Base-by-base conservation (phyloP, 345 rosid species). In the Syzygium jambos region DNA sequence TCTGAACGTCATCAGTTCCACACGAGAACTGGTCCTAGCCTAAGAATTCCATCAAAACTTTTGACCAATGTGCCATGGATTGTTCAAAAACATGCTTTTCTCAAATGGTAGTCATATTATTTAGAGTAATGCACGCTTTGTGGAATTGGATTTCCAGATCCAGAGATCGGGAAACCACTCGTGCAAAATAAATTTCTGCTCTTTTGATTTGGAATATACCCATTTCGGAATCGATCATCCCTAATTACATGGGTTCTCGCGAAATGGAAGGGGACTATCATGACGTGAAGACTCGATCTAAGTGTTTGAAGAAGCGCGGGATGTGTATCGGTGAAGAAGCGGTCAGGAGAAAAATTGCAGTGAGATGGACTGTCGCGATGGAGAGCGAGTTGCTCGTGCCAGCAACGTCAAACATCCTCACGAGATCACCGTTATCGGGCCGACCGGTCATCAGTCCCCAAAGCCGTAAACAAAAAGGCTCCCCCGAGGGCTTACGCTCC, bases 1-100 rank as follows among this genome's bases (percentile, higher is more conserved):
- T 5, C 2, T 1, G 19, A 61, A 61, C 9, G 15, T 27, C 2
- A 0, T 57, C 7, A 1, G 3, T 57, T 5, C 3, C 25, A 25
- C 25, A n/a, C 30, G 27, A 59, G 27, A 59, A 11, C 29, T 5
- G 46, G 46, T 43, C 46, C 7, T 52, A 14, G 54, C 16, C 17
- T 4, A 13, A 17, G 54, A 14, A 14, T 7, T n/a, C 77, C 22
- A 65, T 68, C 46, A 9, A 34, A n/a, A 61, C n/a, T 9, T 61
- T 61, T 15, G 29, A 61, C 7, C 16, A 61, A 0, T n/a, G 2
- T 1, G 0, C 5, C 34, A 12, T 0, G 4, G 34, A 61, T 61
- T n/a, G 6, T 7, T 61, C 4, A 0, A 0, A 61, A 19, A n/a
- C 14, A n/a, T 61, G 34, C 9, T n/a, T 2, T 14, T n/a, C 46